These are phyloP conservation scores for Dipteronia sinensis DNA, from an alignment of 345 rosid species.

Conservation along the genomic window DNA sequence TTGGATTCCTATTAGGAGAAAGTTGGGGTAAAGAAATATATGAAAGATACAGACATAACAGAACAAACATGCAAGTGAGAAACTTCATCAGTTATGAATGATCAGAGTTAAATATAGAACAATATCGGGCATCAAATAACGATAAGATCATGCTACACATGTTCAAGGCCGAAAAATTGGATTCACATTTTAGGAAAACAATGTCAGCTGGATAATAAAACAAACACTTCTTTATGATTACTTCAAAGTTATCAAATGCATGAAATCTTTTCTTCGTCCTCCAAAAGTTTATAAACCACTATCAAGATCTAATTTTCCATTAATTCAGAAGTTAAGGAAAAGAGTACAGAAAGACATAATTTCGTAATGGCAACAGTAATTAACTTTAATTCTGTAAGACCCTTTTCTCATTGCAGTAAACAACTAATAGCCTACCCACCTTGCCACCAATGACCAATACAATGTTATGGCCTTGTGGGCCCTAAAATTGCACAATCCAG, in stretches of 20 bases:
- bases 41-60: too few species aligned
- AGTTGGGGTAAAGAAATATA: too few species aligned
- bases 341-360: background rate
- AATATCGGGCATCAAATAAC: too few species aligned
- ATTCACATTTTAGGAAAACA: background rate
- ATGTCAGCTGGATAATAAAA: background rate
- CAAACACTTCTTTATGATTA: background rate
- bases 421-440: background rate
- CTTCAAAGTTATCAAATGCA: background rate
- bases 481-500: background rate
- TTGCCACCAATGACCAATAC: background rate
- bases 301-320: background rate
- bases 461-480: background rate
- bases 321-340: background rate
- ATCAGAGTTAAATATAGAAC: too few species aligned
- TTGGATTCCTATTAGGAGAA: background rate
- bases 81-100: too few species aligned
- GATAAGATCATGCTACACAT: background rate
- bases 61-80: too few species aligned
- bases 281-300: background rate
- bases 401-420: background rate
- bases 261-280: background rate
- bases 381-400: background rate
- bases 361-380: background rate
- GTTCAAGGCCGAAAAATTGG: background rate